Evolutionary conservation across 176 grass and related monocot genomes (phyloP).

Genomic region (Poa pratensis): DNA sequence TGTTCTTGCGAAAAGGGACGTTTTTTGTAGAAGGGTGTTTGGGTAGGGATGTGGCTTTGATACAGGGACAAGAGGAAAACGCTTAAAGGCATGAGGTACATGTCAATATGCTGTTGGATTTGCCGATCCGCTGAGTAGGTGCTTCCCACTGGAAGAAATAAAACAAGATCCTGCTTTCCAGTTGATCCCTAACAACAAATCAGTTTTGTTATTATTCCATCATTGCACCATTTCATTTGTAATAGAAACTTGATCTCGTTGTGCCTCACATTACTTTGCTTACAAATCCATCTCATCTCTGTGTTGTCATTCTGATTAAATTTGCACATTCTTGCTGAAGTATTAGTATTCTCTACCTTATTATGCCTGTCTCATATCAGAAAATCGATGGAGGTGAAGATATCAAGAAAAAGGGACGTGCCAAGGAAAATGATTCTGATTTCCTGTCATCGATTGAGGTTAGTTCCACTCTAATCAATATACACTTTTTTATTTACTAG

Average conservation of each 20-base stretch:
- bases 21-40: not conserved
- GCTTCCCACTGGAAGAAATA: not conserved
- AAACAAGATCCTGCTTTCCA: not conserved
- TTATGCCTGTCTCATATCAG: constrained; percentile 45
- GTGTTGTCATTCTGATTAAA: not conserved
- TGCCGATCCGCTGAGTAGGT: not conserved
- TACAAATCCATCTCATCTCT: constrained; percentile 16
- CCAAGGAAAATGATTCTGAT: constrained; percentile 87
- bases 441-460: constrained; percentile 97
- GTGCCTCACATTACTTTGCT: constrained; percentile 3
- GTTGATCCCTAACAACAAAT: not conserved
- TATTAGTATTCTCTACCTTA: constrained; percentile 27
- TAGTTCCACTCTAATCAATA: constrained; percentile 38
- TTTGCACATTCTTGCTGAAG: constrained; percentile 15
- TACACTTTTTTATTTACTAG: constrained; percentile 31
- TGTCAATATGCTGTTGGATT: not conserved
- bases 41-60: not conserved
- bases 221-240: constrained; percentile 3
- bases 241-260: not conserved
- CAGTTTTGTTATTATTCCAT: not conserved
- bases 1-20: constrained; percentile 20
- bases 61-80: not conserved
- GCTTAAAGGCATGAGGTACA: not conserved
- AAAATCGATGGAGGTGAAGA: constrained; percentile 80
- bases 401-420: constrained; percentile 79